These are phyloP conservation scores for Pichia ethanolica DNA, from an alignment of 805 yeast genomes.

Conservation along the genomic window DNA sequence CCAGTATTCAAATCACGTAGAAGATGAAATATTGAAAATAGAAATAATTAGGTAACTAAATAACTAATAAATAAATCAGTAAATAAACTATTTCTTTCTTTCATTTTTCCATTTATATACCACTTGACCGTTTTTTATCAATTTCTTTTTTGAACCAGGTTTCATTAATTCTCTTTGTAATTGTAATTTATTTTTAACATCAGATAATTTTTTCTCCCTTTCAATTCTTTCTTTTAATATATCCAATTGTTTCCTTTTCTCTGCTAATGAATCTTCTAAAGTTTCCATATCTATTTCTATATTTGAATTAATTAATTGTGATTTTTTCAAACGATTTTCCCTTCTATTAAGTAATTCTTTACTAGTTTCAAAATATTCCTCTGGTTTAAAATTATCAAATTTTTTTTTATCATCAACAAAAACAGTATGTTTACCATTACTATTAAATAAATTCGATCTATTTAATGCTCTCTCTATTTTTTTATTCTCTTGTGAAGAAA, in stretches of 20 bases:
- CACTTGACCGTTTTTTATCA: conserved; percentile 56
- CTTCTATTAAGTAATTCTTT: conserved; percentile 49
- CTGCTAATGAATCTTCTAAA: conserved; percentile 10
- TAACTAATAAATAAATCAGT: no score
- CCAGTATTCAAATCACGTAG: conserved; percentile 25
- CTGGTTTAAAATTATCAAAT: conserved; percentile 55
- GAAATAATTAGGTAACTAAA: neutral
- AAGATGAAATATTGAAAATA: conserved; percentile 1
- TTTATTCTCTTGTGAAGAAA: conserved; percentile 60
- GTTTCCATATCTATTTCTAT: conserved; percentile 20
- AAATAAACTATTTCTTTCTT: conserved; percentile 41
- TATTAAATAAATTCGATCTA: conserved; percentile 38
- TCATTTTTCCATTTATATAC: conserved; percentile 80
- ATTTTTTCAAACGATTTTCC: conserved; percentile 62
- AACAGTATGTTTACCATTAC: conserved; percentile 74
- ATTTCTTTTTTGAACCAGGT: conserved; percentile 78
- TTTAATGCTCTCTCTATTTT: conserved; percentile 54
- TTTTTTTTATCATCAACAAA: conserved; percentile 64
- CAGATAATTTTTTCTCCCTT: conserved; percentile 58
- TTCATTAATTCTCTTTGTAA: conserved; percentile 83
- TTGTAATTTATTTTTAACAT: conserved; percentile 67
- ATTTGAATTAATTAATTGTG: conserved; percentile 40
- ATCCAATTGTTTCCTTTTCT: conserved; percentile 52
- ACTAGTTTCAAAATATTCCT: conserved; percentile 63
- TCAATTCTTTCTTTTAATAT: conserved; percentile 57